Evolutionary conservation across 768 basidiomycete genomes (phyloP), one percentile per base, ranked within the genome.

Genomic region (Crucibulum laeve): DNA sequence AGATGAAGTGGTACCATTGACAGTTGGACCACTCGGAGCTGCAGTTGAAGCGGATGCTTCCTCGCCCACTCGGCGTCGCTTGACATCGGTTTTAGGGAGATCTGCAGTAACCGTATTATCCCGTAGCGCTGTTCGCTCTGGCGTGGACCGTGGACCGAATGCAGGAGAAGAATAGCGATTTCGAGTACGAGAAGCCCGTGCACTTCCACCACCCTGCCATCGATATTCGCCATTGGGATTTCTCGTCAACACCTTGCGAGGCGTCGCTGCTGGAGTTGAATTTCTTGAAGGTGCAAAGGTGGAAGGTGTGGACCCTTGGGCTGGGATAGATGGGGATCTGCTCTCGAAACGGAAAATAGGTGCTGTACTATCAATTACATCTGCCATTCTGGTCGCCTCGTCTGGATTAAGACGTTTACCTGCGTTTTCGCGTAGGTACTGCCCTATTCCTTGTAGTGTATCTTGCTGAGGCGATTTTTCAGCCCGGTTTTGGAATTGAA

Each of bases 131-230:
- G 70, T 54, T 25, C 58, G 70, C 23, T 64, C 59, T 28, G 74
- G 59, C 25, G 73, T 66, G 34, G 70, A 53, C 14, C 75, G 63
- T 10, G 78, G 69, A 3, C 81, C 78, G 55, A 90, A 88, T 3
- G 80, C 82, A 36, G 87, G 85, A 6, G 86, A 87, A 40, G 77
- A 74, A 56, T 80, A 86, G 33, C 85, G 80, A 58, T 86, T 88
- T 37, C 76, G 76, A 42, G 62, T 56, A 26, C 58, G 68, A 18
- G 53, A 42, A 15, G 70, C 65, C 52, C 74, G 80, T 10, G 87
- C 79, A 52, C 84, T 87, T 33, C 87, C 86, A 24, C 69, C 82
- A n/a, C 87, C 88, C 50, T 81, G 75, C 82, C 83, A 88, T 38
- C 73, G 71, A 60, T 84, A 84, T 25, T 65, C 55, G 17, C 87